Evolutionary conservation across 441 rosid genomes (phyloP), one percentile per base, ranked within the genome.

Genomic region (Corymbia citriodora): DNA sequence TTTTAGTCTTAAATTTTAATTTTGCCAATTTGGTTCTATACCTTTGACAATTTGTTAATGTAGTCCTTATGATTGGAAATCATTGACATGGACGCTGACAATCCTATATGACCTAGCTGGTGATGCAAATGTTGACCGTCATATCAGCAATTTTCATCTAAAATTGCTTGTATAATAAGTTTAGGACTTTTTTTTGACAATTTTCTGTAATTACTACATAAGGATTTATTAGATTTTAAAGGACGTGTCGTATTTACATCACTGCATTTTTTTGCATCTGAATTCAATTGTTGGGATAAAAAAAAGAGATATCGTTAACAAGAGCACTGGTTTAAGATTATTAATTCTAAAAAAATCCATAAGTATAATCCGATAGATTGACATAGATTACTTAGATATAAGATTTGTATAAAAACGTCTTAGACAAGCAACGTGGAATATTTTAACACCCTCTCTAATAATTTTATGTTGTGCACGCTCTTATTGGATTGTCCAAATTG

Each of bases 21-120:
- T 57, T 57, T 57, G 3, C 0, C 29, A 23, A 23, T 59, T 59
- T 59, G 23, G 7, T 23, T 25, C 0, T 23, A 10, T 10, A 59
- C 45, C 45, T 40, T 40, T 40, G 45, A 40, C 5, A 40, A 59
- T 59, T 59, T 59, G 0, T 3, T 23, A 25, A 59, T 59, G 63
- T 23, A 25, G 7, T 59, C 13, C 10, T 57, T 57, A 57, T 0
- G 0, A 40, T 40, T 40, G 45, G 45, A 40, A 40, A 40, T 40
- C 45, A 5, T 40, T 40, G 45, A 40, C 6, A 6, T 40, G 45
- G 45, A 40, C 6, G 45, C 45, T 40, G 45, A 40, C 45, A 40
- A 40, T 40, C 45, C 45, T 40, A 40, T 40, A 40, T 40, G 45
- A 40, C 45, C 45, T 6, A 40, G 6, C 6, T 40, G 6, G 6